These are phyloP conservation scores for Athelia psychrophila DNA, from an alignment of 1,284 basidiomycete genomes.

Conservation along the genomic window DNA sequence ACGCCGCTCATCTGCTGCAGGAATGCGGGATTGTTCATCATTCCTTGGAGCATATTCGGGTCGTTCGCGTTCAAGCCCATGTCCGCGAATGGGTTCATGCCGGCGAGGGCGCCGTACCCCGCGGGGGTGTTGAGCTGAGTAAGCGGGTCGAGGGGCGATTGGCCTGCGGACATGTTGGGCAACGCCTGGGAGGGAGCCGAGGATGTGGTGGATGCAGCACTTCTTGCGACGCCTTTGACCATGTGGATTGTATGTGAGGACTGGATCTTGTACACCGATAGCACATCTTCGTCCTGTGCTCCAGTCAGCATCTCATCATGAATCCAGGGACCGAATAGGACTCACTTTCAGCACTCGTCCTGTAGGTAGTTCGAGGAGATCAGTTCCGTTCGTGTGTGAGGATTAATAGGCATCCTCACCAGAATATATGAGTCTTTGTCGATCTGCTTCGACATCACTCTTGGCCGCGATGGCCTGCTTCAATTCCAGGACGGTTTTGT, in stretches of 20 bases:
- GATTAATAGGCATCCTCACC: constrained; percentile 44
- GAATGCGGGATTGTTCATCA: constrained; percentile 84
- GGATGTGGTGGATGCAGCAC: constrained; percentile 30
- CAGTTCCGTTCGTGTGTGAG: too few relatives aligned
- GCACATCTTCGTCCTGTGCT: constrained; percentile 73
- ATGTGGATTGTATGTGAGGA: constrained; percentile 87
- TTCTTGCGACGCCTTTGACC: constrained; percentile 82
- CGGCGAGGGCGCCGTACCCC: constrained; percentile 72
- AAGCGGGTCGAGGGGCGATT: constrained; percentile 78
- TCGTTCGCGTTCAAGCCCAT: constrained; percentile 86
- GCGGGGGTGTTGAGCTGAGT: constrained; percentile 71
- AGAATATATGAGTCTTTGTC: constrained; percentile 86
- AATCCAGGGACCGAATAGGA: constrained; percentile 6
- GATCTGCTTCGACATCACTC: constrained; percentile 81
- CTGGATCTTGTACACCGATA: constrained; percentile 88
- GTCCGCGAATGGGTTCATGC: constrained; percentile 85
- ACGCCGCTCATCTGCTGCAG: constrained; percentile 72
- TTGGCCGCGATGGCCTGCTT: constrained; percentile 83
- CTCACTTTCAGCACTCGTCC: constrained; percentile 72
- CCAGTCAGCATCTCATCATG: constrained; percentile 12
- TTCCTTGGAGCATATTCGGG: constrained; percentile 84
- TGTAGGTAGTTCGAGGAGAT: constrained; percentile 18
- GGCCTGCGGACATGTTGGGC: constrained; percentile 80
- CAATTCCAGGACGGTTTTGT: constrained; percentile 82
- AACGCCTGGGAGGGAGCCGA: constrained; percentile 45